These are phyloP conservation scores for Pestalotiopsis fici DNA, from an alignment of 2,329 filamentous ascomycete species.

Conservation along the genomic window DNA sequence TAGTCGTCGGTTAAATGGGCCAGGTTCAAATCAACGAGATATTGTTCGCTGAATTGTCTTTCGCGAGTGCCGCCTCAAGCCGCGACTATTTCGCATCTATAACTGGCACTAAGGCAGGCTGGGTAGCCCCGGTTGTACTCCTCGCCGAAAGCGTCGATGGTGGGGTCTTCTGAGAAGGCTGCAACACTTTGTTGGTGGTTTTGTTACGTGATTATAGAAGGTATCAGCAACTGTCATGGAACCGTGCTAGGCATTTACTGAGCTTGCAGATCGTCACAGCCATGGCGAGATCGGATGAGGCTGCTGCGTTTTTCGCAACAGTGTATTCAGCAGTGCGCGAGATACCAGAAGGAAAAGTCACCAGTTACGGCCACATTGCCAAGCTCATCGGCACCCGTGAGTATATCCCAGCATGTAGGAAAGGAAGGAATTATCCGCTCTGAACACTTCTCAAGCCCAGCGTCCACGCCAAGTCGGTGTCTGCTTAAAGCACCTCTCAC, in stretches of 20 bases:
- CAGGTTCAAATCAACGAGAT: background rate
- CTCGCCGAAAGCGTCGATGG: background rate
- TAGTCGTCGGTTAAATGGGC: background rate
- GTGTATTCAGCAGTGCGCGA: conserved; percentile 86
- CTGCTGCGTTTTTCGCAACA: conserved; percentile 70
- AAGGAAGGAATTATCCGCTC: background rate
- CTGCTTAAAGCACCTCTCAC: conserved; percentile 82
- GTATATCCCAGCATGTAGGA: conserved; percentile 26
- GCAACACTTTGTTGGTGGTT: background rate
- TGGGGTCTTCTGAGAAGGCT: background rate
- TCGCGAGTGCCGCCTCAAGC: background rate
- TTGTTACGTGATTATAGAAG: background rate
- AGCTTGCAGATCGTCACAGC: background rate
- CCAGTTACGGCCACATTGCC: conserved; percentile 83
- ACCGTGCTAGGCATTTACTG: background rate
- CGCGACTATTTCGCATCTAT: background rate
- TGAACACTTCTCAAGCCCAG: conserved; percentile 50
- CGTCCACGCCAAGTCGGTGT: conserved; percentile 84
- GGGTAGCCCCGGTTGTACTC: background rate
- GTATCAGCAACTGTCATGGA: background rate
- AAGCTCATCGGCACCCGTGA: conserved; percentile 71
- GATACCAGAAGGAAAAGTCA: conserved; percentile 81
- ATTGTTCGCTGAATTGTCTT: background rate
- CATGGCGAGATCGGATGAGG: conserved; percentile 76
- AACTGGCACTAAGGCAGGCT: background rate